Percentiles rank a stretch among this genome's conserved stretches.
phyloP scores from a whole-genome alignment of 1,284 basidiomycete genomes.

The Rhodofomes roseus region DNA sequence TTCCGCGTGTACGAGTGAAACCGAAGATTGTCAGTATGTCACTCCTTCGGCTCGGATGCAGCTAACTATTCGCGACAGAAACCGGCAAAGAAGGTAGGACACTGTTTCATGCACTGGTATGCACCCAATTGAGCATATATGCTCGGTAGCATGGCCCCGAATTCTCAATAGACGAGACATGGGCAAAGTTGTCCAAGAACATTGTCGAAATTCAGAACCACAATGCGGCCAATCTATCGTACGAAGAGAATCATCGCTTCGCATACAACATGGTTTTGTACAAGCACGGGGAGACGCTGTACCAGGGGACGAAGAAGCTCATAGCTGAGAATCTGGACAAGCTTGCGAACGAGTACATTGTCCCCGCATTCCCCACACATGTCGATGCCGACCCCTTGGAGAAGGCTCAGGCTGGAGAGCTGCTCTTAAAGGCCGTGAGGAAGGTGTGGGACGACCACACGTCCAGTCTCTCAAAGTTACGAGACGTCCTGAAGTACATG shows the following conservation, averaged over 20 bases:
- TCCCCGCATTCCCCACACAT: conserved; percentile 78
- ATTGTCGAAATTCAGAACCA: conserved; percentile 96
- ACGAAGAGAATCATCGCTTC: conserved; percentile 95
- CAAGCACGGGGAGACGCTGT: conserved; percentile 85
- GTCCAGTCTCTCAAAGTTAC: conserved; percentile 85
- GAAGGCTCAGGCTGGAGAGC: conserved; percentile 76
- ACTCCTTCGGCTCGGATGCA: conserved; percentile 16
- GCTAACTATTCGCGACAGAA: conserved; percentile 35
- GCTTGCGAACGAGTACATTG: conserved; percentile 75
- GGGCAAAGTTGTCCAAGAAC: conserved; percentile 75
- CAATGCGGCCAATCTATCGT: conserved; percentile 89
- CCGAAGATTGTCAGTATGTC: conserved; percentile 40
- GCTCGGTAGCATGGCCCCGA: conserved; percentile 58
- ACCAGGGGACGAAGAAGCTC: conserved; percentile 81
- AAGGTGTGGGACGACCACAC: conserved; percentile 95
- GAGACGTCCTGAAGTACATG: conserved; percentile 95
- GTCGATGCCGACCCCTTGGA: conserved; percentile 53
- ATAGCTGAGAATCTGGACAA: conserved; percentile 82
- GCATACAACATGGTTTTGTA: conserved; percentile 93
- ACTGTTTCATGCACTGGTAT: conserved; percentile 2
- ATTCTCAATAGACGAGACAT: conserved; percentile 68
- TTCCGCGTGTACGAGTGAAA: conserved; percentile 17
- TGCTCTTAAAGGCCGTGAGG: conserved; percentile 80
- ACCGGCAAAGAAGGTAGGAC: conserved; percentile 50
- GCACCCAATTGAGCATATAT: neutral